Evolutionary conservation across 208 protist genomes (phyloP).

Genomic region (Zelonia costaricensis): DNA sequence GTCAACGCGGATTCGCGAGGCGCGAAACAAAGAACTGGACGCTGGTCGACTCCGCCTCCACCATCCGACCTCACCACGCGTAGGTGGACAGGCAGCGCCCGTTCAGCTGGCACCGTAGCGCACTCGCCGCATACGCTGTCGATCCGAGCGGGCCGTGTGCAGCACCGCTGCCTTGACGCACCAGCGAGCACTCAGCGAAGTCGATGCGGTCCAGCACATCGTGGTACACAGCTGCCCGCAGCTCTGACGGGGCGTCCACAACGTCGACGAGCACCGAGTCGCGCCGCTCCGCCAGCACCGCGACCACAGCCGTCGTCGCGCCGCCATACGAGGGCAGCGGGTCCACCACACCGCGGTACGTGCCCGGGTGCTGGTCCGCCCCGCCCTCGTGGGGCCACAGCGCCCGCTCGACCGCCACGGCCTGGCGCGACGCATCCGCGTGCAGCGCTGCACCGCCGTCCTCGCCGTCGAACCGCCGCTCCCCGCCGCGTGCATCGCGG

Average conservation of each 20-base stretch:
- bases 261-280: slow-evolving; percentile 35
- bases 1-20: too few species aligned
- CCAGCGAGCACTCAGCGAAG: slow-evolving; percentile 27
- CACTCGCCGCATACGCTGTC: not conserved
- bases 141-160: not conserved
- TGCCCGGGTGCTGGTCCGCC: not conserved
- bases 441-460: not conserved
- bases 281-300: slow-evolving; percentile 38
- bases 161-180: not conserved
- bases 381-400: not conserved
- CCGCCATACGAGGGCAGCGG: not conserved
- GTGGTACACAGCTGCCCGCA: slow-evolving; percentile 53
- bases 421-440: not conserved
- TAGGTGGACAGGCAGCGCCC: slow-evolving; percentile 30
- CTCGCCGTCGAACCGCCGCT: not conserved
- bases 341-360: too few species aligned
- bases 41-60: not conserved
- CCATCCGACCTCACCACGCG: slow-evolving; percentile 25
- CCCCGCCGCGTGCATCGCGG: not conserved
- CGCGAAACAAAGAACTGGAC: too few species aligned
- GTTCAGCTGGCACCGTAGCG: slow-evolving; percentile 44
- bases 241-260: slow-evolving; percentile 39
- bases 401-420: not conserved
- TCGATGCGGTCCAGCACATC: slow-evolving; percentile 46
- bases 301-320: slow-evolving; percentile 25